Evolutionary conservation across 2,329 filamentous ascomycete species (phyloP).

Genomic region (Fusarium austroafricanum): DNA sequence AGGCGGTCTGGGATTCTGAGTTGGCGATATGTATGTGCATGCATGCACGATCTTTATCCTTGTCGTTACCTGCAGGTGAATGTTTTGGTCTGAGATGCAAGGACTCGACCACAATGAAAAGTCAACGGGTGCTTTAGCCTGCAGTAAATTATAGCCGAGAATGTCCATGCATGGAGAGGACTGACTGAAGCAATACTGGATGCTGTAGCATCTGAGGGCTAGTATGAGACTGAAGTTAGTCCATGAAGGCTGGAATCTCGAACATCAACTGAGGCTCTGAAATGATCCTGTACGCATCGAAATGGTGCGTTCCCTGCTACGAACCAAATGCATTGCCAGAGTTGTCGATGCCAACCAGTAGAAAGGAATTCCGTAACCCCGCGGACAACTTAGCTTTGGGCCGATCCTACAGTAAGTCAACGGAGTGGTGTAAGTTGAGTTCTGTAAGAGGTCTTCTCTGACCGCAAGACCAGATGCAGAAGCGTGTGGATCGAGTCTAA

Average conservation of each 20-base stretch:
- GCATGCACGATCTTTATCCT: constrained; percentile 41
- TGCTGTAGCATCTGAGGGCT: not conserved
- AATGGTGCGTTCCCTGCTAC: constrained; percentile 18
- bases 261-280: constrained; percentile 28
- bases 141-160: not conserved
- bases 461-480: constrained; percentile 23
- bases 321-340: constrained; percentile 5
- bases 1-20: constrained; percentile 46
- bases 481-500: not conserved
- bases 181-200: not conserved
- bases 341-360: constrained; percentile 8
- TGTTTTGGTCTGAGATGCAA: constrained; percentile 22
- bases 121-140: not conserved
- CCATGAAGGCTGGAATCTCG: not conserved
- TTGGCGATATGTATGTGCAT: constrained; percentile 43
- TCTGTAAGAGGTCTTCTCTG: constrained; percentile 3
- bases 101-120: constrained; percentile 16
- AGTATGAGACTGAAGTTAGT: not conserved
- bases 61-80: constrained; percentile 25
- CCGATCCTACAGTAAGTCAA: constrained; percentile 1
- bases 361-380: constrained; percentile 9
- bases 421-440: not conserved
- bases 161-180: not conserved
- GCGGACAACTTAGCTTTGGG: constrained; percentile 8
- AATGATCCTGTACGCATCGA: not conserved